phyloP scores from a whole-genome alignment of 805 yeast species.

The Kuraishia hungarica region DNA sequence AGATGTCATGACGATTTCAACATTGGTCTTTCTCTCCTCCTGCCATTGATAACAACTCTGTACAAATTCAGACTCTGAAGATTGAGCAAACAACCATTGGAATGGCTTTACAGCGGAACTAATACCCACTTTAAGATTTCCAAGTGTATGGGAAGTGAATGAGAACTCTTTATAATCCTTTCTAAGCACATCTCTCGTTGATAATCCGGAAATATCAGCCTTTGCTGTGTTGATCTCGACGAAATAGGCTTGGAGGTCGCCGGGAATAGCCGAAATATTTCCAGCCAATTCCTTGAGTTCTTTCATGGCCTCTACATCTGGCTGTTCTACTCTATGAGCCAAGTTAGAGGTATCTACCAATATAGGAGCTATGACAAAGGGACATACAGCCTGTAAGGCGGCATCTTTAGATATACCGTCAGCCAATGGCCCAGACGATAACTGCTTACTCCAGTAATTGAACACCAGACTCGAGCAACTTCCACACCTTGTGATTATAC shows the following conservation, averaged over 20 bases:
- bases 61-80: conserved; percentile 10
- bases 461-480: conserved; percentile 76
- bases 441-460: conserved; percentile 41
- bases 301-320: conserved; percentile 41
- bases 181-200: conserved; percentile 51
- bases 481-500: conserved; percentile 56
- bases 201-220: conserved; percentile 52
- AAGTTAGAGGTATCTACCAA: conserved; percentile 70
- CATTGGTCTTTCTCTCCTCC: conserved; percentile 25
- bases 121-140: conserved; percentile 49
- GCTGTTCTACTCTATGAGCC: conserved; percentile 49
- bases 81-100: conserved; percentile 34
- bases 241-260: conserved; percentile 10
- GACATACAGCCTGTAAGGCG: conserved; percentile 26
- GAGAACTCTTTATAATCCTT: conserved; percentile 81
- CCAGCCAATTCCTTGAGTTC: conserved; percentile 23
- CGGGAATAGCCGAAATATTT: conserved; percentile 8
- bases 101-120: conserved; percentile 64
- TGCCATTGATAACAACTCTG: conserved; percentile 15
- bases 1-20: conserved; percentile 41
- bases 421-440: conserved; percentile 6
- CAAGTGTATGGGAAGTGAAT: conserved; percentile 21
- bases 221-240: conserved; percentile 38
- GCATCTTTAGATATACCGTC: conserved; percentile 6
- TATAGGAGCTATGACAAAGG: conserved; percentile 57